These are phyloP conservation scores for Gomphus bonarii DNA, from an alignment of 1,284 basidiomycete genomes.

Conservation along the genomic window DNA sequence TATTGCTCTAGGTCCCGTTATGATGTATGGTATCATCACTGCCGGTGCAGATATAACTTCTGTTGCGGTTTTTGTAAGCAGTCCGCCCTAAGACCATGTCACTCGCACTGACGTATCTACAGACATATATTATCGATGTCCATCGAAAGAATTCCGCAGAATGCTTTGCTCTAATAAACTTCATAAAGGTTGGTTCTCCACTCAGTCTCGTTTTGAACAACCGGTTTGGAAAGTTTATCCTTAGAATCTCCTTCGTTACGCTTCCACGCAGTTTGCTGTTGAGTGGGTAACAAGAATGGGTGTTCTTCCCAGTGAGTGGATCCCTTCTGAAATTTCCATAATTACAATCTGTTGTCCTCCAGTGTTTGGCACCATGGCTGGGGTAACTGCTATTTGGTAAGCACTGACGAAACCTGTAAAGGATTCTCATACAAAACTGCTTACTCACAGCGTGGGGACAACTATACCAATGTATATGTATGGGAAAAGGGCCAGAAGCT, in stretches of 20 bases:
- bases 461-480: slow-evolving; percentile 10
- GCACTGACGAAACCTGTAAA: neutral
- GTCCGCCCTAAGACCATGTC: neutral
- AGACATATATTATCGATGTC: slow-evolving; percentile 32
- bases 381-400: slow-evolving; percentile 1
- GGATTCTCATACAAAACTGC: neutral
- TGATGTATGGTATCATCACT: slow-evolving; percentile 16
- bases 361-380: slow-evolving; percentile 3
- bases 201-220: neutral
- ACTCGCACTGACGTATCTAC: too few relatives aligned
- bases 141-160: slow-evolving; percentile 31
- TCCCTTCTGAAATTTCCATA: neutral
- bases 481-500: slow-evolving; percentile 6
- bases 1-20: slow-evolving; percentile 12
- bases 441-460: neutral
- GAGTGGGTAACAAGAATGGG: slow-evolving; percentile 25
- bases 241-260: slow-evolving; percentile 30
- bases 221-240: neutral
- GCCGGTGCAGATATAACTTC: slow-evolving; percentile 14
- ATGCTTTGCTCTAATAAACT: slow-evolving; percentile 32
- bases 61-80: slow-evolving; percentile 22
- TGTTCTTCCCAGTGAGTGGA: neutral
- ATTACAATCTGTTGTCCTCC: neutral
- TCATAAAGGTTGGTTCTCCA: slow-evolving; percentile 24
- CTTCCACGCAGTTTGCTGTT: slow-evolving; percentile 35